Percentiles rank a stretch among this genome's conserved stretches.
Conservation (phyloP, 1,284 basidiomycete species). For the Meira nashicola region DNA sequence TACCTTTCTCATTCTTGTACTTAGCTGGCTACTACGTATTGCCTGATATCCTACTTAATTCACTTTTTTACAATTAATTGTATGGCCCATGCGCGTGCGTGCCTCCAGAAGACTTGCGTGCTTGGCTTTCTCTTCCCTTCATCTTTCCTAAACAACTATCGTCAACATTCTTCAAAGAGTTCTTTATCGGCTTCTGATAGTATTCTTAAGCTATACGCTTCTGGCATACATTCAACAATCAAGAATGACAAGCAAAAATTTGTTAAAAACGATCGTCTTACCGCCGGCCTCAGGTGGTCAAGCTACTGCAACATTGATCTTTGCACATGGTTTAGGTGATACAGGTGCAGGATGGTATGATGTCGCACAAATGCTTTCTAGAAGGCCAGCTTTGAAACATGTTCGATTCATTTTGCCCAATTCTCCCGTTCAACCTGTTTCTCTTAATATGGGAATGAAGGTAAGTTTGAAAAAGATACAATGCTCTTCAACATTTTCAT, state of each 20-base stretch:
- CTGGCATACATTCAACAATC: not conserved
- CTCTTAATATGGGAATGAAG: conserved; percentile 50
- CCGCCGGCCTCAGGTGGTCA: conserved; percentile 38
- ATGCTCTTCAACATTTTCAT: not conserved
- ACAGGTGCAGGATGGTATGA: conserved; percentile 47
- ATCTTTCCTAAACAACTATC: not conserved
- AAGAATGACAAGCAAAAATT: conserved; percentile 6
- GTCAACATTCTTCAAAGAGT: not conserved
- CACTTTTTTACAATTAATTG: no score
- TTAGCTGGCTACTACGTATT: no score
- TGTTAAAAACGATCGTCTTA: conserved; percentile 47
- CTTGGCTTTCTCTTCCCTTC: not conserved
- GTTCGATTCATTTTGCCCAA: conserved; percentile 51
- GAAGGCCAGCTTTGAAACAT: conserved; percentile 41
- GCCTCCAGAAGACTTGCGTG: not conserved
- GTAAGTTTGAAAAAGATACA: not conserved
- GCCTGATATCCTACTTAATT: no score
- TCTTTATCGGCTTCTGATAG: not conserved
- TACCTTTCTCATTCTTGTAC: no score
- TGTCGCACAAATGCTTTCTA: conserved; percentile 48
- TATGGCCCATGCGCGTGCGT: no score
- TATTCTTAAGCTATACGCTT: not conserved
- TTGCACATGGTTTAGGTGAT: conserved; percentile 50
- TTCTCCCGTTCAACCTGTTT: conserved; percentile 49
- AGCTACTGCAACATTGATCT: conserved; percentile 47